Base-by-base conservation (phyloP, 805 yeast genomes). In the Suhomyces faveliae region DNA sequence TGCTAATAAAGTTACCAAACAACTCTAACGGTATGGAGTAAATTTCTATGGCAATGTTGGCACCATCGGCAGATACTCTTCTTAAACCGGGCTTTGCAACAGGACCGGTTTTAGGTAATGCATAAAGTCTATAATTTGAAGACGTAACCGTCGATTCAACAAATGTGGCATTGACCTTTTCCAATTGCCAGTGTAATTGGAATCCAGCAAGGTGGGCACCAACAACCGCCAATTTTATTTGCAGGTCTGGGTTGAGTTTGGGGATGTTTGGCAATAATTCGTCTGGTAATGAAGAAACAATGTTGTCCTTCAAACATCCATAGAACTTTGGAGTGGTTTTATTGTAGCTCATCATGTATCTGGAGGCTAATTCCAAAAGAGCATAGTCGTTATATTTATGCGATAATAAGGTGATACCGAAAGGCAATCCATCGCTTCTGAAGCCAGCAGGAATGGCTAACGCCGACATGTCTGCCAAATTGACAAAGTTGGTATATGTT, bases 401-500 rank as follows among this genome's bases (percentile, higher is more conserved):
- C 35, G 92, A 89, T 50, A 92, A 74, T 43, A 92, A 74, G 5
- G 98, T 92, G 50, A 92, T 80, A 67, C 98, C 98, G 53, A 82
- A 85, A 7, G 98, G 97, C 56, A 92, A 68, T 3, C 96, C 96
- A 65, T 92, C 97, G 1, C 78, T 57, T 47, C 77, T 67, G 78
- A 89, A 92, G 2, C 96, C 97, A 20, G 85, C 87, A 21, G 99
- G 98, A 47, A 92, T 77, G 0, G 98, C 89, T 58, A 92, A 74
- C 1, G 96, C 98, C 30, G 95, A 85, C 73, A 91, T 68, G 62
- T 92, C 98, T 3, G 97, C 96, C 63, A 92, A 78, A 66, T 94
- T 92, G 58, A 89, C 97, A 65, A 94, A 94, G 70, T 92, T 92
- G 24, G 98, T 92, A 85, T 96, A 92, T n/a, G 97, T 90, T 25